Base-by-base conservation (phyloP, 345 rosid species). In the Iberis pinnata region DNA sequence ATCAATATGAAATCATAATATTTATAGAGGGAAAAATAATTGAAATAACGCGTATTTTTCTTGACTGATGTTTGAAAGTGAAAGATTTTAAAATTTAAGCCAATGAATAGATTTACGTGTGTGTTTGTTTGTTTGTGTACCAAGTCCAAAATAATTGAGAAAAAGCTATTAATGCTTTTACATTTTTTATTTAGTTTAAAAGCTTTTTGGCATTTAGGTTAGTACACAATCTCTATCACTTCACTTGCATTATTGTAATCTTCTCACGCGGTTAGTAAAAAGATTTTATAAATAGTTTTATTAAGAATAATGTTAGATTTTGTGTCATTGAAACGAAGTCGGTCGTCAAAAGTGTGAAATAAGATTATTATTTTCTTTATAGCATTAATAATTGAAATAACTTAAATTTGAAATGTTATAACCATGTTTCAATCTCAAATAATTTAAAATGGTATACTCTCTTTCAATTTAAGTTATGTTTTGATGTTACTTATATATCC, bases 141-240 rank as follows among this genome's bases (percentile, higher is more conserved):
- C n/a, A n/a, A 53, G 37, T 48, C 35, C 37, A 48, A 55, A 47
- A 27, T 4, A 27, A n/a, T 55, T 15, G 18, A 12, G 16, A 2
- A 29, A 47, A 35, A 53, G 49, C 36, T 2, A 6, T 6, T 63
- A 61, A 55, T 55, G 68, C 18, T 18, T 63, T 8, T 27, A 53
- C 41, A 54, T 53, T 45, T 45, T 44, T 42, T n/a, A n/a, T 46
- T 54, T 38, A 63, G 56, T 11, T n/a, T 47, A 31, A 47, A 54
- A 54, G 49, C 46, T 27, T 54, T 46, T 38, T 29, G 35, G 46
- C 61, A 29, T 63, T 63, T 63, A 63, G 38, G 62, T 64, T 64
- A n/a, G n/a, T n/a, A 56, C 12, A 64, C 62, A 36, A 56, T 47
- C 50, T 55, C 56, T 56, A 48, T 56, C 49, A 55, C 62, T 55